A percentile compares a stretch with the other conserved stretches of the same genome.
Conservation (phyloP, 1,284 basidiomycete species). For the Ceratobasidium papillatum region DNA sequence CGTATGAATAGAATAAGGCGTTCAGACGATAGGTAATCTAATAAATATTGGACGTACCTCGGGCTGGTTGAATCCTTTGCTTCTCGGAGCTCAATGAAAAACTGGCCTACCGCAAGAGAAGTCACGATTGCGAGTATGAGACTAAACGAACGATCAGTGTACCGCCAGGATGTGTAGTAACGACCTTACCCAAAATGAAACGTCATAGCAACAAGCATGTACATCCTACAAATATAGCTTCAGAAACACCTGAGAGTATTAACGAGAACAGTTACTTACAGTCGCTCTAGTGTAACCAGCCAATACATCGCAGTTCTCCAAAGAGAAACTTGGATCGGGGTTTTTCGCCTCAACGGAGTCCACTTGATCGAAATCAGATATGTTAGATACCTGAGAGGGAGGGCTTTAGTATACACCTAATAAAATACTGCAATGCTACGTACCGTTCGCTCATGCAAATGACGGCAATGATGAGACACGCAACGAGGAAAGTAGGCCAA, state of each 20-base stretch:
- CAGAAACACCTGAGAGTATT: not conserved
- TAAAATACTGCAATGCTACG: conserved; percentile 31
- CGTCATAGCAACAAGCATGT: conserved; percentile 77
- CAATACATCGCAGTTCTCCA: conserved; percentile 67
- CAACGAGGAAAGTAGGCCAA: conserved; percentile 57
- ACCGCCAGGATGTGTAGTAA: not conserved
- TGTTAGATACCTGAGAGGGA: conserved; percentile 59
- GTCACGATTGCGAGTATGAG: conserved; percentile 55
- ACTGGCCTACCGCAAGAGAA: conserved; percentile 64
- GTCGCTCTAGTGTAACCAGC: conserved; percentile 62
- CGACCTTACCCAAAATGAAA: conserved; percentile 66
- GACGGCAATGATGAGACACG: conserved; percentile 57
- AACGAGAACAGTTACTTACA: conserved; percentile 57
- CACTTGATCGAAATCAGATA: conserved; percentile 60
- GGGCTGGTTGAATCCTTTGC: conserved; percentile 14
- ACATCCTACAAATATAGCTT: conserved; percentile 51
- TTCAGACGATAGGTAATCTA: too few relatives aligned
- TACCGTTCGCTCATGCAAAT: conserved; percentile 71
- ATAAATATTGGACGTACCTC: not conserved
- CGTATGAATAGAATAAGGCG: too few relatives aligned
- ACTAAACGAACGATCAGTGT: not conserved
- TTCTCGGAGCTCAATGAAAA: conserved; percentile 62
- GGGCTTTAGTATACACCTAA: conserved; percentile 25
- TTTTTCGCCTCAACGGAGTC: conserved; percentile 54
- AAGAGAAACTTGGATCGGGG: conserved; percentile 58